Percentiles rank a stretch among this genome's conserved stretches.
These are phyloP conservation scores for Nemania serpens DNA, from an alignment of 2,329 filamentous ascomycete genomes.

Conservation along the genomic window DNA sequence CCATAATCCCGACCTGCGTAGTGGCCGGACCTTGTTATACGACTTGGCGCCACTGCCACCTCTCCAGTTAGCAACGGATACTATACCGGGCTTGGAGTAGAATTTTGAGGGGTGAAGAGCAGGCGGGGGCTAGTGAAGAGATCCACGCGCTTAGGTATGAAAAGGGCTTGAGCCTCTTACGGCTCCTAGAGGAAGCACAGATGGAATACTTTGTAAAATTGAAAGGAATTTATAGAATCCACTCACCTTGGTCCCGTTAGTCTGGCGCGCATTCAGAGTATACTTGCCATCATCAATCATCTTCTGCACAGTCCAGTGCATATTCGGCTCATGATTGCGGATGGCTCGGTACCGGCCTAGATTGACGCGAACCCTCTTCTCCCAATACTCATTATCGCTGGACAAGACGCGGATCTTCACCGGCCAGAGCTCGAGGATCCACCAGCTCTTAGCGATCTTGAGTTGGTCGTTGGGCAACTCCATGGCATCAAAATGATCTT, in stretches of 20 bases:
- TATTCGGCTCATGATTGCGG: constrained; percentile 7
- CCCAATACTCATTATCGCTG: constrained; percentile 18
- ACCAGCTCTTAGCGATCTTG: constrained; percentile 18
- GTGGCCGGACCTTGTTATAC: background rate
- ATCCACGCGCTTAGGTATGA: background rate
- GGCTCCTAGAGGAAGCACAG: background rate
- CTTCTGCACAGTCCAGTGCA: constrained; percentile 28
- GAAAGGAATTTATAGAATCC: background rate
- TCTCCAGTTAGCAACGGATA: background rate
- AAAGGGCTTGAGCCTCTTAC: background rate
- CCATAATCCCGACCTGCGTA: no score
- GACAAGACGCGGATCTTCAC: constrained; percentile 25
- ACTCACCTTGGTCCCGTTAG: constrained; percentile 22
- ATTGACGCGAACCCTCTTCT: constrained; percentile 24
- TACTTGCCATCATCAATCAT: constrained; percentile 20
- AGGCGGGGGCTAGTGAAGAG: background rate
- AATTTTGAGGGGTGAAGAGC: background rate
- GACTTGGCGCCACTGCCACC: background rate
- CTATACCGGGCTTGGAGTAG: no score
- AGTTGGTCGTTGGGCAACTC: constrained; percentile 20
- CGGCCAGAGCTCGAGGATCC: constrained; percentile 25
- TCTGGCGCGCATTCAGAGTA: constrained; percentile 8
- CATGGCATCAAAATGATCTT: constrained; percentile 22
- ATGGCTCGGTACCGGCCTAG: constrained; percentile 15
- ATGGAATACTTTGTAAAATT: background rate